Percentiles rank a stretch among this genome's conserved stretches.
Conservation (phyloP, 805 yeast genomes). For the Saccharomycopsis sp. region DNA sequence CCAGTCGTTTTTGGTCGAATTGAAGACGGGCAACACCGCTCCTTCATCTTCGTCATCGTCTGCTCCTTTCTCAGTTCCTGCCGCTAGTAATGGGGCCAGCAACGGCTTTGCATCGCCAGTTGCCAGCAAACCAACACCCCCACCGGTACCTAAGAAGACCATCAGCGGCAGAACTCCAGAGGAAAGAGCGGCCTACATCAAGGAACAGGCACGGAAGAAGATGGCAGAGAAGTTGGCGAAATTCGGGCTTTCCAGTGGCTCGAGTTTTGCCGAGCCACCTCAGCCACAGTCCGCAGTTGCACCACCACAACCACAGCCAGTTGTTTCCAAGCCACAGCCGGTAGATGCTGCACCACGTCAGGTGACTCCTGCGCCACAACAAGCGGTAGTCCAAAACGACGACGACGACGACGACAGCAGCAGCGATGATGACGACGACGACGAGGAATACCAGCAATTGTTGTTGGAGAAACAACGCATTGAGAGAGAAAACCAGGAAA, state of each 20-base stretch:
- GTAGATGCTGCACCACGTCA: constrained; percentile 21
- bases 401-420: constrained; percentile 9
- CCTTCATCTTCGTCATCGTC: too few species aligned
- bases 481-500: constrained; percentile 32
- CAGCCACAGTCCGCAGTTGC: not conserved
- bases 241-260: constrained; percentile 46
- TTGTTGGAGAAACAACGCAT: constrained; percentile 34
- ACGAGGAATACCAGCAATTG: constrained; percentile 38
- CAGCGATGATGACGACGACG: constrained; percentile 36
- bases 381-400: constrained; percentile 10
- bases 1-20: constrained; percentile 49
- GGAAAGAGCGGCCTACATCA: constrained; percentile 72
- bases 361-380: constrained; percentile 6
- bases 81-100: not conserved
- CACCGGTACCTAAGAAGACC: constrained; percentile 21
- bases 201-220: constrained; percentile 71
- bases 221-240: constrained; percentile 84
- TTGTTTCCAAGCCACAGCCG: constrained; percentile 5
- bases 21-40: constrained; percentile 31
- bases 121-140: constrained; percentile 20
- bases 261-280: constrained; percentile 4
- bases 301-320: not conserved
- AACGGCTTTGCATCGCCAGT: constrained; percentile 21
- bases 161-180: constrained; percentile 40
- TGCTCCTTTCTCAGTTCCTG: not conserved